A percentile compares a stretch with the other conserved stretches of the same genome.
Conservation (phyloP, 2,329 filamentous ascomycete genomes). For the Penicillium sp. region DNA sequence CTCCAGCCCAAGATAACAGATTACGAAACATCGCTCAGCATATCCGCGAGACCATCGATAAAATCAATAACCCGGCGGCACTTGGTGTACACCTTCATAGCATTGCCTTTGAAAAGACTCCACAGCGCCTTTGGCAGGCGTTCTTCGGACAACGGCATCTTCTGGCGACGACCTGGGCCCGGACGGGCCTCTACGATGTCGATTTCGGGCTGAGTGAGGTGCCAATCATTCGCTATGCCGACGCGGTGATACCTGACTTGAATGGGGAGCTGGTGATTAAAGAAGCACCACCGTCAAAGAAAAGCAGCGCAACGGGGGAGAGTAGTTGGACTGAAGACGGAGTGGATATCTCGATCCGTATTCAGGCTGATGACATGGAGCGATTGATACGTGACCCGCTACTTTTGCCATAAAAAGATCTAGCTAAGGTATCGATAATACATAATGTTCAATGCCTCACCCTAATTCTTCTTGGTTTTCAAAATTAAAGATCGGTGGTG, state of each 20-base stretch:
- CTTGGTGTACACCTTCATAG: constrained; percentile 12
- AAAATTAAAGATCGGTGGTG: neutral
- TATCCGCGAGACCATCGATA: constrained; percentile 12
- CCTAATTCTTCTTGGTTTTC: neutral
- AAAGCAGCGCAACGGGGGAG: neutral
- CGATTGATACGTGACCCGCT: constrained; percentile 20
- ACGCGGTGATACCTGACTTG: constrained; percentile 16
- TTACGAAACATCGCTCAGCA: constrained; percentile 1
- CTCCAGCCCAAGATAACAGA: neutral
- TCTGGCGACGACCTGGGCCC: constrained; percentile 17
- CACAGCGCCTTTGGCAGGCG: constrained; percentile 18
- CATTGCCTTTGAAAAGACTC: constrained; percentile 12
- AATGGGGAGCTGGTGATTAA: constrained; percentile 22
- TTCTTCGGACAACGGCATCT: constrained; percentile 16
- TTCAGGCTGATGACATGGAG: constrained; percentile 21
- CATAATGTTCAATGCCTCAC: neutral
- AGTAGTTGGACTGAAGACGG: constrained; percentile 19
- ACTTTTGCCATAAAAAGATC: constrained; percentile 7
- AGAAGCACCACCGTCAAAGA: constrained; percentile 14
- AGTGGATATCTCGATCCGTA: constrained; percentile 21
- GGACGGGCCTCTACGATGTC: constrained; percentile 13
- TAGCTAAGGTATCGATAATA: neutral
- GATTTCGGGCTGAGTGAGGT: constrained; percentile 12
- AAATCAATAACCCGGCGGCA: constrained; percentile 5
- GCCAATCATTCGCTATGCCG: constrained; percentile 19